A percentile compares a stretch with the other conserved stretches of the same genome.
phyloP scores from a whole-genome alignment of 352 stramenopile species.

The Lagenidium giganteum region DNA sequence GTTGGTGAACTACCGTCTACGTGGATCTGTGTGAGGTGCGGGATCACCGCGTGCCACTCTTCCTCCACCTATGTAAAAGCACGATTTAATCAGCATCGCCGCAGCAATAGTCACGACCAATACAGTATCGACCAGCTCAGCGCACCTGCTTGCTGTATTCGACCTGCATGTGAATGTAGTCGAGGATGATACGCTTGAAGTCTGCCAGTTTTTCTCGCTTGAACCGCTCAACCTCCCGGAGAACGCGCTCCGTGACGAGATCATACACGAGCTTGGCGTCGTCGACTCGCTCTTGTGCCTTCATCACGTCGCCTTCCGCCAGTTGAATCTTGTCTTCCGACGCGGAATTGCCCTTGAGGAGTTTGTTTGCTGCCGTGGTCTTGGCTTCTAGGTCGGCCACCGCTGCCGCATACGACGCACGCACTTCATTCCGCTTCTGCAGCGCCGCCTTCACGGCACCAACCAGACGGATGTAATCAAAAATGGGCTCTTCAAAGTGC shows the following conservation, averaged over 20 bases:
- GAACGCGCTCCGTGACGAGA: conserved; percentile 90
- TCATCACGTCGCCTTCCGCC: conserved; percentile 71
- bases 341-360: conserved; percentile 52
- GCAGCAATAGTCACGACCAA: neutral
- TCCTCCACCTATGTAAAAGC: conserved; percentile 40
- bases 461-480: conserved; percentile 96
- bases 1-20: conserved; percentile 44
- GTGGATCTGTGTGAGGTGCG: conserved; percentile 65
- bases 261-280: conserved; percentile 92
- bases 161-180: conserved; percentile 97
- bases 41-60: conserved; percentile 77
- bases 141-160: conserved; percentile 92
- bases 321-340: conserved; percentile 88
- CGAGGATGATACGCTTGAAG: conserved; percentile 94
- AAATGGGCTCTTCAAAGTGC: conserved; percentile 94
- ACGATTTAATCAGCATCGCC: neutral
- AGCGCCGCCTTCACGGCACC: conserved; percentile 93
- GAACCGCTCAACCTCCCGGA: conserved; percentile 97
- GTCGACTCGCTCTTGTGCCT: conserved; percentile 83
- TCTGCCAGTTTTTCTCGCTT: conserved; percentile 94
- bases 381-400: conserved; percentile 88
- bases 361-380: conserved; percentile 46
- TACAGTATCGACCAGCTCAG: neutral
- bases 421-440: conserved; percentile 91
- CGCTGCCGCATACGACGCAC: conserved; percentile 80